These are phyloP conservation scores for Trypanosoma rangeli DNA, from an alignment of 208 protist genomes.

Conservation along the genomic window DNA sequence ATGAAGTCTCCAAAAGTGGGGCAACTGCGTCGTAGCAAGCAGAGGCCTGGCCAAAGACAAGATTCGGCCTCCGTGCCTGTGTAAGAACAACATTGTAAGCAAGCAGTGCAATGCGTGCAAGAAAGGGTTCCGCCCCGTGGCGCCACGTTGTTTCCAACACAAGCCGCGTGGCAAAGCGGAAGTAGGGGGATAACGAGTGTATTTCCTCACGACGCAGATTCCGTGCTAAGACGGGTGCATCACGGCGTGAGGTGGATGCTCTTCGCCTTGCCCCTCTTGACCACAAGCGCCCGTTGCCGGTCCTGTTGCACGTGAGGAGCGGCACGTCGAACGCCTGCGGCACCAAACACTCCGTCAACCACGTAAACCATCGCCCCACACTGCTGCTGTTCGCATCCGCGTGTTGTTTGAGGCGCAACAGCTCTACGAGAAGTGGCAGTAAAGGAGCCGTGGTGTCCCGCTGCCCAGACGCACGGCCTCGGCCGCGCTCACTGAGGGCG, in stretches of 20 bases:
- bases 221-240: conserved; percentile 53
- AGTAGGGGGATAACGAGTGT: conserved; percentile 62
- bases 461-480: conserved; percentile 8
- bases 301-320: conserved; percentile 46
- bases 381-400: conserved; percentile 55
- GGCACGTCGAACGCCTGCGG: conserved; percentile 73
- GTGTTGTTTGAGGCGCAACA: conserved; percentile 56
- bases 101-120: conserved; percentile 59
- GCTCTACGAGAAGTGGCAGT: conserved; percentile 58
- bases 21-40: conserved; percentile 74
- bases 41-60: conserved; percentile 79
- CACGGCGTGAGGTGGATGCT: background rate
- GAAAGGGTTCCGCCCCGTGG: conserved; percentile 50
- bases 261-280: conserved; percentile 11
- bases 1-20: conserved; percentile 33
- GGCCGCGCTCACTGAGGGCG: conserved; percentile 22
- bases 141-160: conserved; percentile 69
- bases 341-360: conserved; percentile 55
- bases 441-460: conserved; percentile 26
- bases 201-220: conserved; percentile 69
- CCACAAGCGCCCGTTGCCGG: conserved; percentile 11
- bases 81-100: conserved; percentile 68
- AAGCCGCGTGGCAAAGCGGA: conserved; percentile 70
- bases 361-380: conserved; percentile 65
- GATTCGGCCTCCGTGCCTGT: conserved; percentile 51